These are phyloP conservation scores for Euphorbia lathyris DNA, from an alignment of 345 rosid species.

Conservation along the genomic window DNA sequence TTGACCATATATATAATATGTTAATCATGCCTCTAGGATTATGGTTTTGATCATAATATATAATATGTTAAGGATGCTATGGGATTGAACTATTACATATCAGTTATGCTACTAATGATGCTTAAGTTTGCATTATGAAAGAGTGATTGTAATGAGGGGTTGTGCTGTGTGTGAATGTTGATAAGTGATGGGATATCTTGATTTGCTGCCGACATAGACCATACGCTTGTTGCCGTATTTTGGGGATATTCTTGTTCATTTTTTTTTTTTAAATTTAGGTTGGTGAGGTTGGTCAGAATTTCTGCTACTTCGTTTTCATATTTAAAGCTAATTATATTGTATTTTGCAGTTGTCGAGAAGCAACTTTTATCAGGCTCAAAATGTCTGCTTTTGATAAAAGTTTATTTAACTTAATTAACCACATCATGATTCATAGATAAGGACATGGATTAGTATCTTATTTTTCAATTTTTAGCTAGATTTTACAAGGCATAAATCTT, in stretches of 20 bases:
- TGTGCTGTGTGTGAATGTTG: conserved; percentile 2
- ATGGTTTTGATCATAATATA: not conserved
- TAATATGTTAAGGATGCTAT: not conserved
- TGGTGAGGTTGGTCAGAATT: conserved; percentile 19
- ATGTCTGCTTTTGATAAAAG: not conserved
- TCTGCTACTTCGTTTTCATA: conserved; percentile 4
- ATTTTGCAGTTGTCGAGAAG: not conserved
- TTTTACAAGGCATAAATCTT: conserved; percentile 11
- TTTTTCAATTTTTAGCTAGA: not conserved
- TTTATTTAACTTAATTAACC: not conserved
- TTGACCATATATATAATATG: not conserved
- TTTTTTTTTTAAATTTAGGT: conserved; percentile 1
- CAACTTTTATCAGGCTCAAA: conserved; percentile 1
- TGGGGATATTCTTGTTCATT: conserved; percentile 8
- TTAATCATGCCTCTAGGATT: not conserved
- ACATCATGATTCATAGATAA: conserved; percentile 21
- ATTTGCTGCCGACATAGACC: not conserved
- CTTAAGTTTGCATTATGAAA: not conserved
- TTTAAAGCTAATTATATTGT: not conserved
- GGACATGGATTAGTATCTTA: not conserved
- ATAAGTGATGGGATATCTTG: conserved; percentile 15
- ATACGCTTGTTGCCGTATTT: not conserved
- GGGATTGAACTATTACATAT: not conserved
- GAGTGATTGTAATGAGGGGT: not conserved
- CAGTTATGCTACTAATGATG: not conserved